Evolutionary conservation across 768 basidiomycete species (phyloP).

Genomic region (Hebeloma cylindrosporum): DNA sequence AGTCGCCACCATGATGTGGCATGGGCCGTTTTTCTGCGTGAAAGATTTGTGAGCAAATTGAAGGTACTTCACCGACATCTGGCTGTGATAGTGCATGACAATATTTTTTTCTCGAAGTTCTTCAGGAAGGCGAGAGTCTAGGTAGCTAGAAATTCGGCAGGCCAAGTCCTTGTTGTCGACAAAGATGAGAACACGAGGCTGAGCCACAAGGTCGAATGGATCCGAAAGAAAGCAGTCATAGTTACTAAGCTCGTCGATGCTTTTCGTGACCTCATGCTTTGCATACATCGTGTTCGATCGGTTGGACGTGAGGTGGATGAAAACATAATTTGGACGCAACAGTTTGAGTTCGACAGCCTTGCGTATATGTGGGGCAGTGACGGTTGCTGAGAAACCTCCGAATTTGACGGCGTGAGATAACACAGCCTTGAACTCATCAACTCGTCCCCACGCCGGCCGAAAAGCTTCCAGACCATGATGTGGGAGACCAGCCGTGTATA

Average conservation of each 20-base stretch:
- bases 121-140: not conserved
- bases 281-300: slow-evolving; percentile 7
- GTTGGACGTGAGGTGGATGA: slow-evolving; percentile 3
- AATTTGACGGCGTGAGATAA: slow-evolving; percentile 9
- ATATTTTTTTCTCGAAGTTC: not conserved
- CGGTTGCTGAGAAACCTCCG: slow-evolving; percentile 22
- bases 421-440: slow-evolving; percentile 14
- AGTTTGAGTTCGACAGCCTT: slow-evolving; percentile 8
- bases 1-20: slow-evolving; percentile 8
- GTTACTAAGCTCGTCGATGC: slow-evolving; percentile 4
- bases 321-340: not conserved
- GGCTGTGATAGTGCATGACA: slow-evolving; percentile 8
- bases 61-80: slow-evolving; percentile 13
- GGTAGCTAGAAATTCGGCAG: not conserved
- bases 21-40: not conserved
- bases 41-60: slow-evolving; percentile 3
- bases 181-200: slow-evolving; percentile 10
- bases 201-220: not conserved
- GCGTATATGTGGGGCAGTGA: slow-evolving; percentile 25
- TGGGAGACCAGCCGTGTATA: slow-evolving; percentile 19
- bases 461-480: slow-evolving; percentile 23
- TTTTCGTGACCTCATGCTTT: slow-evolving; percentile 2
- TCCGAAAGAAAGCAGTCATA: slow-evolving; percentile 9
- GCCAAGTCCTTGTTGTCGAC: slow-evolving; percentile 1
- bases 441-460: slow-evolving; percentile 24